Conservation (phyloP, 352 stramenopile species). For the Peronospora farinosa region DNA sequence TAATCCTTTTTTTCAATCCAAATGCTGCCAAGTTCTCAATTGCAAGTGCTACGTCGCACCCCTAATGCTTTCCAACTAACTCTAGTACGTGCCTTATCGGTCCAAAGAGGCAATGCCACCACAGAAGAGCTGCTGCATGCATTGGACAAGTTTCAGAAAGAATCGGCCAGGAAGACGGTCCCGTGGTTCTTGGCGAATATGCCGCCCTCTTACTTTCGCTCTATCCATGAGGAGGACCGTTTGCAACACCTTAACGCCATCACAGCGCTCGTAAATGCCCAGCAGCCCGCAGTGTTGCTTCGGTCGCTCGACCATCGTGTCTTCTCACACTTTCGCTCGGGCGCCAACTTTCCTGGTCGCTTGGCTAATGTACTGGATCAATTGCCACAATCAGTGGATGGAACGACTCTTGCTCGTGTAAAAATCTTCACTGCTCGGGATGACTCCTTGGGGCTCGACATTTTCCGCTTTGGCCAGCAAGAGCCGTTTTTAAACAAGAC, state of each 20-base stretch:
- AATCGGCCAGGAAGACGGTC: constrained; percentile 59
- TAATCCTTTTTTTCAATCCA: constrained; percentile 6
- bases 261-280: constrained; percentile 62
- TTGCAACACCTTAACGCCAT: constrained; percentile 86
- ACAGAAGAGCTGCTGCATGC: constrained; percentile 45
- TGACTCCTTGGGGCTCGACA: constrained; percentile 76
- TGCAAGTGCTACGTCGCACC: constrained; percentile 44
- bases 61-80: constrained; percentile 23
- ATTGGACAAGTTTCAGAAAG: constrained; percentile 68
- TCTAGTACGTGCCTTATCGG: constrained; percentile 38
- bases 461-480: constrained; percentile 81
- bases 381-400: constrained; percentile 57
- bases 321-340: constrained; percentile 79
- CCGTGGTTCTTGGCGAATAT: constrained; percentile 88
- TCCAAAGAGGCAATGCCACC: constrained; percentile 14
- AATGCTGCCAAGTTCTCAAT: constrained; percentile 60
- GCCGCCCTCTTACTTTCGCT: constrained; percentile 85
- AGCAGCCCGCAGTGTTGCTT: constrained; percentile 76
- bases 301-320: constrained; percentile 63
- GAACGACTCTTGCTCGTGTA: constrained; percentile 64
- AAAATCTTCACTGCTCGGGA: constrained; percentile 88
- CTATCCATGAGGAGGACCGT: constrained; percentile 75
- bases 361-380: constrained; percentile 68
- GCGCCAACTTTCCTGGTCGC: constrained; percentile 63
- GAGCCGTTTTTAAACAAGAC: constrained; percentile 63